phyloP scores from a whole-genome alignment of 2,329 filamentous ascomycete genomes.

The Microsporum ferrugineum region DNA sequence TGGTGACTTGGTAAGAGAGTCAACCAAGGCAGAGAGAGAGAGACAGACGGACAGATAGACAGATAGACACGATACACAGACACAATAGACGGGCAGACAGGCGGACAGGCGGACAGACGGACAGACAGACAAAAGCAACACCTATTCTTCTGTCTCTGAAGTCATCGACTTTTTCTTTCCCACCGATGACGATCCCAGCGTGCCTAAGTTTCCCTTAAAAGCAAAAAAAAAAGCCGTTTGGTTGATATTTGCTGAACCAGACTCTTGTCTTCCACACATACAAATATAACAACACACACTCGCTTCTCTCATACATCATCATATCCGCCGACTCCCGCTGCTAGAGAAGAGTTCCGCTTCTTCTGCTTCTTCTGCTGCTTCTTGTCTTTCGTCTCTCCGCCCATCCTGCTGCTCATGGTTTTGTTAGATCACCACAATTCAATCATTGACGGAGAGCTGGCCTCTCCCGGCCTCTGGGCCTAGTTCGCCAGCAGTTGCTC shows the following conservation, averaged over 20 bases:
- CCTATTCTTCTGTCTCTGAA: background rate
- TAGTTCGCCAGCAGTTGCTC: slow-evolving; percentile 12
- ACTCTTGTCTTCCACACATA: background rate
- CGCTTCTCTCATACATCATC: background rate
- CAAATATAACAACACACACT: too few species aligned
- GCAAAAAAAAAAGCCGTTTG: background rate
- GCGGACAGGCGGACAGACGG: background rate
- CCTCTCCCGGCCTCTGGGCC: slow-evolving; percentile 22
- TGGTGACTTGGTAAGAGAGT: background rate
- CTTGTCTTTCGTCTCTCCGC: background rate
- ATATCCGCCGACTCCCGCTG: background rate
- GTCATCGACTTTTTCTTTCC: background rate
- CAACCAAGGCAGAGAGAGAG: background rate
- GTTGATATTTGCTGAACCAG: background rate
- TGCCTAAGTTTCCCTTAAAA: background rate
- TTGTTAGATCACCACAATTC: background rate
- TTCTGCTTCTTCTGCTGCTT: background rate
- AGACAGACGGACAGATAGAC: background rate
- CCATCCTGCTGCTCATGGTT: background rate
- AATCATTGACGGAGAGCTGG: slow-evolving; percentile 32
- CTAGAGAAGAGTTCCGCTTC: too few species aligned
- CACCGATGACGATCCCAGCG: background rate
- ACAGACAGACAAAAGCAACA: background rate
- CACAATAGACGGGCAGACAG: background rate
- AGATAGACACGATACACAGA: background rate